Conservation (phyloP, 805 yeast species). For the Yamadazyma paraphyllophila region DNA sequence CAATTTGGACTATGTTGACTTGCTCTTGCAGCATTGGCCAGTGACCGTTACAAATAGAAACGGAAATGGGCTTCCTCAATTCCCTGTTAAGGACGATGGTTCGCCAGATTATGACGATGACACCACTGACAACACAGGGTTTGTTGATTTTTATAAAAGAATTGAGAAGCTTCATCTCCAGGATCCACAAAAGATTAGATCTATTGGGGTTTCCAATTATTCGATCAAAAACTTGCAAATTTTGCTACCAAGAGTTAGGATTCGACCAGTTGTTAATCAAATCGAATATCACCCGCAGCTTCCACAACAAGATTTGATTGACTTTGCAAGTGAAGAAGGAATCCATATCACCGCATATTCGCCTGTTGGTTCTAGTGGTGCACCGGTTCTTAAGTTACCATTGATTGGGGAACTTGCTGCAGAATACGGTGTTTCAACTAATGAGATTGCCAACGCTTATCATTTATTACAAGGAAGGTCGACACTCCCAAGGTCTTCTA, state of each 20-base stretch:
- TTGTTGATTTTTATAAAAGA: conserved; percentile 22
- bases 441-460: conserved; percentile 60
- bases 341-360: conserved; percentile 72
- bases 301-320: conserved; percentile 51
- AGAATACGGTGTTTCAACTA: conserved; percentile 50
- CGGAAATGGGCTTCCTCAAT: conserved; percentile 29
- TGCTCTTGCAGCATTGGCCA: conserved; percentile 87
- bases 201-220: conserved; percentile 79
- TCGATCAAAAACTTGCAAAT: conserved; percentile 43
- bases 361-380: conserved; percentile 51
- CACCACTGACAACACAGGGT: background rate
- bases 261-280: conserved; percentile 71
- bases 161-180: conserved; percentile 5
- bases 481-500: conserved; percentile 68
- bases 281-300: conserved; percentile 60
- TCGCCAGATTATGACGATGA: background rate
- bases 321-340: conserved; percentile 51
- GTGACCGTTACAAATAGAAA: conserved; percentile 65
- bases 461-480: conserved; percentile 57
- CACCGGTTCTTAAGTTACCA: conserved; percentile 56
- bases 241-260: conserved; percentile 49
- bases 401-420: conserved; percentile 50
- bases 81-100: background rate
- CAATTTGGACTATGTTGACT: conserved; percentile 72
- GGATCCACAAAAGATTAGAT: conserved; percentile 41